Evolutionary conservation across 305 asterid genomes (phyloP), one percentile per base, ranked within the genome.

Genomic region (Solanum hybrid): DNA sequence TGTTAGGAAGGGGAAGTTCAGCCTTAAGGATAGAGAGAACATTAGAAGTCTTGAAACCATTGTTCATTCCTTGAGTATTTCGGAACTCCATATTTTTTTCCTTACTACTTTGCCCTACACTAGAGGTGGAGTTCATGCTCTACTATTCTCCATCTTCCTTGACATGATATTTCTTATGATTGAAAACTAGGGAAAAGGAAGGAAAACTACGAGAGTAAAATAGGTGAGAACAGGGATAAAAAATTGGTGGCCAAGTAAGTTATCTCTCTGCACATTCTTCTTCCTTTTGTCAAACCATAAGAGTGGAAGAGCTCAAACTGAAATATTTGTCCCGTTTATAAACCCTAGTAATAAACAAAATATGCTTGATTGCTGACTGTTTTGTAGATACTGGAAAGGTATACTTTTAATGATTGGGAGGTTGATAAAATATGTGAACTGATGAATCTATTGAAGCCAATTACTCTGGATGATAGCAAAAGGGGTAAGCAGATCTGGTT

Each of bases 161-260:
- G 13, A 64, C 28, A 64, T 64, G 73, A 64, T 64, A 22, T 64
- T 64, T 64, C 73, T 10, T 64, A 64, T 81, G 86, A 26, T 81
- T 81, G 86, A 81, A 24, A 81, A 24, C 86, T 81, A 81, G 35
- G 67, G 35, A 39, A 80, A 22, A 81, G 67, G 33, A 81, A 81
- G 24, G 67, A 39, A 81, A 81, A 42, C 67, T 24, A 81, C 14
- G 6, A 80, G 67, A 31, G 35, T 24, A 81, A 14, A 39, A 37
- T 80, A 81, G 33, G 67, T 24, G 34, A 2, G 33, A 42, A 36
- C 78, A 13, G 33, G 31, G 86, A 39, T 14, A 81, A 81, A 61
- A 39, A 81, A 37, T 81, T 81, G 67, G 86, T 81, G 86, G 86
- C 86, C 67, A 81, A 39, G 86, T 39, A 81, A 81, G 86, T 81